Evolutionary conservation across 2,329 filamentous ascomycete species (phyloP).

Genomic region (Nemania diffusa): DNA sequence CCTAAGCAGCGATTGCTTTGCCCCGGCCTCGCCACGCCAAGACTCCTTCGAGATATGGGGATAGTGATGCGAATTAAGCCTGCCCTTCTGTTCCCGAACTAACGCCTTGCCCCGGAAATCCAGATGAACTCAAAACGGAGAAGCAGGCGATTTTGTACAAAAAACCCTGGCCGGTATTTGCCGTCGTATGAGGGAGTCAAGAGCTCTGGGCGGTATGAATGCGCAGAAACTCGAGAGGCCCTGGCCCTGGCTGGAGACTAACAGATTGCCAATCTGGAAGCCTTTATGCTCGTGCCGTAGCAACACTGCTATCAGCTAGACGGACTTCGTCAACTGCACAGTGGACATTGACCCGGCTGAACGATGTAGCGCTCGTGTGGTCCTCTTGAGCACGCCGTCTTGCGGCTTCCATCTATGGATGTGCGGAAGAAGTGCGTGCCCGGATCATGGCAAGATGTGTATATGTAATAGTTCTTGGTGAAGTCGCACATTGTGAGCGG

Average conservation of each 20-base stretch:
- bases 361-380: slow-evolving; percentile 82
- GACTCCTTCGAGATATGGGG: slow-evolving; percentile 17
- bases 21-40: slow-evolving; percentile 15
- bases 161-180: slow-evolving; percentile 9
- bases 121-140: slow-evolving; percentile 30
- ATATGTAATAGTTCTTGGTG: slow-evolving; percentile 82
- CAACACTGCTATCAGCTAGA: slow-evolving; percentile 8
- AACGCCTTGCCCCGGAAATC: slow-evolving; percentile 39
- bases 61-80: slow-evolving; percentile 16
- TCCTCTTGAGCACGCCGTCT: slow-evolving; percentile 67
- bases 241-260: background rate
- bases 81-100: slow-evolving; percentile 32
- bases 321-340: slow-evolving; percentile 54
- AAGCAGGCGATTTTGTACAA: slow-evolving; percentile 31
- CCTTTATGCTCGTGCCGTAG: slow-evolving; percentile 9
- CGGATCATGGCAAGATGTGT: slow-evolving; percentile 75
- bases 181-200: slow-evolving; percentile 8
- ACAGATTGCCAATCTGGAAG: slow-evolving; percentile 4
- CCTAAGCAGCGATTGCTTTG: slow-evolving; percentile 11
- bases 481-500: slow-evolving; percentile 66
- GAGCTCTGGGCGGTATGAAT: slow-evolving; percentile 10
- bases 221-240: background rate
- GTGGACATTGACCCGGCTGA: slow-evolving; percentile 69
- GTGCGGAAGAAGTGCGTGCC: slow-evolving; percentile 77
- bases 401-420: slow-evolving; percentile 71